A percentile compares a stretch with the other conserved stretches of the same genome.
These are phyloP conservation scores for Rauvolfia tetraphylla DNA, from an alignment of 257 asterid species.

Conservation along the genomic window DNA sequence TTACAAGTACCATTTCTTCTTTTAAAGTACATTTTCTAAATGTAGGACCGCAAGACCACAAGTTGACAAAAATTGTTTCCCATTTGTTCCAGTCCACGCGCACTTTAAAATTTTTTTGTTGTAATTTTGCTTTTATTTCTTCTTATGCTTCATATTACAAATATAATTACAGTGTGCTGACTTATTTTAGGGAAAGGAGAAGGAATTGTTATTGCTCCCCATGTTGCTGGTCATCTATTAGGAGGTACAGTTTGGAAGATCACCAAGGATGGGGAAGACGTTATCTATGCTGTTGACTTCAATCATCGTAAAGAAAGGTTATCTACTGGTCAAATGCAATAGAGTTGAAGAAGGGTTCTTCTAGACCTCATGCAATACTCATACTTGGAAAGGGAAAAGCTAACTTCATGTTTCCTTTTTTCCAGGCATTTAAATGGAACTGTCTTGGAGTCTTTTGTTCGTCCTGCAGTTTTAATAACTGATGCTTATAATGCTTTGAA, in stretches of 20 bases:
- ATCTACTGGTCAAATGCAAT: conserved; percentile 19
- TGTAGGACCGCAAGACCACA: not conserved
- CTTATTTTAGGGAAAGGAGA: conserved; percentile 80
- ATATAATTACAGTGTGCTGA: conserved; percentile 19
- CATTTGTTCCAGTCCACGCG: not conserved
- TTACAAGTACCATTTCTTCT: not conserved
- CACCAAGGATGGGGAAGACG: conserved; percentile 99
- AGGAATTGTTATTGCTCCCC: conserved; percentile 98
- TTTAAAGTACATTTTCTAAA: not conserved
- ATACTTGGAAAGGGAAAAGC: conserved; percentile 19
- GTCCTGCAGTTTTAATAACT: conserved; percentile 94
- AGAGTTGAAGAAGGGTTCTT: not conserved
- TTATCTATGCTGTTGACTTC: conserved; percentile 95
- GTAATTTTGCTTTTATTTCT: not conserved
- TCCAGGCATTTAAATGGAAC: conserved; percentile 92
- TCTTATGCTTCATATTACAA: conserved; percentile 24
- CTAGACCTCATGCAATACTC: conserved; percentile 17
- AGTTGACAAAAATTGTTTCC: not conserved
- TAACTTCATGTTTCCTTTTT: conserved; percentile 36
- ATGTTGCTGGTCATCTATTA: conserved; percentile 94
- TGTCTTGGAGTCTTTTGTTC: conserved; percentile 91
- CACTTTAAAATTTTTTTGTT: not conserved
- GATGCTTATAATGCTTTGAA: conserved; percentile 92
- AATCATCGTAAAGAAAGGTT: conserved; percentile 98
- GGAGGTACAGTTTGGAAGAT: conserved; percentile 95